Evolutionary conservation across 257 asterid genomes (phyloP).

Genomic region (Mentha longifolia): DNA sequence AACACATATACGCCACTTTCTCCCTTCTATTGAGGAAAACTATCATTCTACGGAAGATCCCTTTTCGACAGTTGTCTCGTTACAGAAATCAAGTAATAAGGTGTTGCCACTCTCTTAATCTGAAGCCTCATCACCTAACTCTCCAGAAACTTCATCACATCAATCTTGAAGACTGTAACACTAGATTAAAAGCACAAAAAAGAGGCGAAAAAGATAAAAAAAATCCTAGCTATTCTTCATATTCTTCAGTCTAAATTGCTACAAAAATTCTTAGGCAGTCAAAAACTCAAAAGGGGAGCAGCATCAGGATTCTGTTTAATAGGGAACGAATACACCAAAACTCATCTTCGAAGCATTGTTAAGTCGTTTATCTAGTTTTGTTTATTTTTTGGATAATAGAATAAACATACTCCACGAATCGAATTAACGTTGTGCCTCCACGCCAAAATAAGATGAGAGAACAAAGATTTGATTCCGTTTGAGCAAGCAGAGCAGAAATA

Average conservation of each 20-base stretch:
- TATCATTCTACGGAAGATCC: background rate
- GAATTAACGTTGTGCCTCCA: background rate
- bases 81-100: background rate
- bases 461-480: background rate
- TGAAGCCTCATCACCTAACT: slow-evolving; percentile 3
- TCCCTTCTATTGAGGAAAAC: background rate
- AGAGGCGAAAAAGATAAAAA: background rate
- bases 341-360: no score
- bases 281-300: background rate
- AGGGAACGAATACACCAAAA: no score
- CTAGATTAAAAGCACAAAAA: background rate
- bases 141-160: background rate
- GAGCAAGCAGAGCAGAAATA: background rate
- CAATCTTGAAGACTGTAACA: background rate
- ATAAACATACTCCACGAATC: no score
- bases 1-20: background rate
- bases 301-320: background rate
- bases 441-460: background rate
- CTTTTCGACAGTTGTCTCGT: background rate
- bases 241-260: background rate
- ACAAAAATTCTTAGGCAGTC: background rate
- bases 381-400: no score
- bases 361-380: no score
- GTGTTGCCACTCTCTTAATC: slow-evolving; percentile 17
- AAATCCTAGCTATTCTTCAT: background rate